Base-by-base conservation (phyloP, 345 rosid genomes). In the Brassica nigra region DNA sequence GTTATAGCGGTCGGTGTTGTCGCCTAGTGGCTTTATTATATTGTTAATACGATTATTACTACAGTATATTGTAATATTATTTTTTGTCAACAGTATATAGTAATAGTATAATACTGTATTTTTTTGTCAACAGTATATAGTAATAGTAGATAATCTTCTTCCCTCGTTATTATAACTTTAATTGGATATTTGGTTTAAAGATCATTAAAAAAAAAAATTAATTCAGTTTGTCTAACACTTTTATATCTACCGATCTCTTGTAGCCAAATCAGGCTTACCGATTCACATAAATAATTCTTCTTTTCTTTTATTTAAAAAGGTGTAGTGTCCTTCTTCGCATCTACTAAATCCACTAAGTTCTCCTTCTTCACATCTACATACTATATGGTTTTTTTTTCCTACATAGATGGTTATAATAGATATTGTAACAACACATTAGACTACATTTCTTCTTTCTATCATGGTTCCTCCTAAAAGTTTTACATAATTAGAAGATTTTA, bases 1-100 rank as follows among this genome's bases (percentile, higher is more conserved):
- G 94, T 83, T 76, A 71, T 37, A 62, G 66, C 72, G 90, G 90
- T 76, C 94, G 91, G 94, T 86, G 91, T 68, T 78, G 82, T 75
- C 67, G 62, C 74, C 71, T 78, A 66, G 49, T 76, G 47, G 62
- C 61, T 39, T 68, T 67, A 77, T 49, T 70, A 63, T 72, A 62
- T 59, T 54, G 27, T 62, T 47, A 47, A 47, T 47, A 47, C 15
- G 15, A 29, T 75, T 68, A 7, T 62, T 23, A 5, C 18, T 18
- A 18, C 18, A 18, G 18, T 18, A 18, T 18, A 18, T 18, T 18
- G 18, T 18, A 18, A 18, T 18, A 18, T 18, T 18, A 18, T 18
- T 18, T 18, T 18, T 18, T 18, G 18, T 18, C 18, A 18, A 18
- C 18, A 18, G 18, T 18, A 18, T 18, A 18, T 18, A 18, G 18